Evolutionary conservation across 768 basidiomycete species (phyloP).

Genomic region (Naganishia friedmannii): DNA sequence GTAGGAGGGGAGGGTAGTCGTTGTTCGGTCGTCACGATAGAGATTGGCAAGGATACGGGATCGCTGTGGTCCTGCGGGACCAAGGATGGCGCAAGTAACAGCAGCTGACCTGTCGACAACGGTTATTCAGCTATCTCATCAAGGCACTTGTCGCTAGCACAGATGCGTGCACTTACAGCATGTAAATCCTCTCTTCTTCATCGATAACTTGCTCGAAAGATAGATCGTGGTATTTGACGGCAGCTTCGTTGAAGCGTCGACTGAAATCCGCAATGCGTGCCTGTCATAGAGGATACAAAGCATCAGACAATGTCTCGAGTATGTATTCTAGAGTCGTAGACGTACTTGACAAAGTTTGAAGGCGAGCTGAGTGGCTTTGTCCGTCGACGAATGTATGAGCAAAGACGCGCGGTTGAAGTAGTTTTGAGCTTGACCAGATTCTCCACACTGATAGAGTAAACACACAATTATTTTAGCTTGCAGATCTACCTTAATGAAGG

Average conservation of each 20-base stretch:
- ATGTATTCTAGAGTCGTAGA: not conserved
- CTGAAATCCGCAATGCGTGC: conserved; percentile 90
- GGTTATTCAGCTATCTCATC: not conserved
- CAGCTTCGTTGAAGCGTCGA: conserved; percentile 90
- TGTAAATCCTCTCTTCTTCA: conserved; percentile 84
- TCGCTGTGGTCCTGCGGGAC: conserved; percentile 93
- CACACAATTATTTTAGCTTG: not conserved
- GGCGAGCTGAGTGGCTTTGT: conserved; percentile 64
- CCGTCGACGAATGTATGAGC: conserved; percentile 72
- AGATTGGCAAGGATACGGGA: conserved; percentile 88
- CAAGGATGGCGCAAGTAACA: conserved; percentile 92
- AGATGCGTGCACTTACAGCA: conserved; percentile 66
- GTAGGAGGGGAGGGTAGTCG: conserved; percentile 54
- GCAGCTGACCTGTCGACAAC: conserved; percentile 66
- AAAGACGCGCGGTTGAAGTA: conserved; percentile 95
- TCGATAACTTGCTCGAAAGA: conserved; percentile 87
- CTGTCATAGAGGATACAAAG: conserved; percentile 59
- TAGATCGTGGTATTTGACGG: conserved; percentile 87
- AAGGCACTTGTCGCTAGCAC: not conserved
- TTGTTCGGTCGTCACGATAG: conserved; percentile 86
- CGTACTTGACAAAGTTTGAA: conserved; percentile 50
- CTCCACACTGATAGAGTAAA: conserved; percentile 63
- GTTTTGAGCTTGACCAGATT: conserved; percentile 94
- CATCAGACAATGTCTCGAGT: not conserved
- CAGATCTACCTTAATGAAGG: not conserved